A percentile compares a stretch with the other conserved stretches of the same genome.
phyloP scores from a whole-genome alignment of 225 moss, liverwort and hornwort species.

The Climacium dendroides region DNA sequence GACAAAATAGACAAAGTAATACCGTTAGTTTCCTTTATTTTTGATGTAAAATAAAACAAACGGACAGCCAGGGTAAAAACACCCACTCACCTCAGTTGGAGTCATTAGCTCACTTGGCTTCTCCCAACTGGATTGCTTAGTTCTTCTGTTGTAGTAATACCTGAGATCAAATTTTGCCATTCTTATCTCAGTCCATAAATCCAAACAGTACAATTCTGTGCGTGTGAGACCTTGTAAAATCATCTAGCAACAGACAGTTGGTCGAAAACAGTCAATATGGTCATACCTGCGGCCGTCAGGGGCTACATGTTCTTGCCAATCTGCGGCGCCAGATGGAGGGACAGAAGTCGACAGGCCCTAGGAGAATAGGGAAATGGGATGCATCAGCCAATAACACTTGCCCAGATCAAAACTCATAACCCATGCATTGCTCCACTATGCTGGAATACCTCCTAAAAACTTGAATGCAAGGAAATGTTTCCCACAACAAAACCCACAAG shows the following conservation, averaged over 20 bases:
- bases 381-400: not conserved
- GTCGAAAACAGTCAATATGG: not conserved
- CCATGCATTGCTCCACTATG: not conserved
- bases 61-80: not conserved
- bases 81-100: slow-evolving; percentile 64
- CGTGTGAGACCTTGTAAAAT: not conserved
- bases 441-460: not conserved
- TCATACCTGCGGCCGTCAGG: slow-evolving; percentile 86
- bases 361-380: not conserved
- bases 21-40: not conserved
- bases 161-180: slow-evolving; percentile 21
- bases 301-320: slow-evolving; percentile 98
- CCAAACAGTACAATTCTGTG: not conserved
- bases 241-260: not conserved
- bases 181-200: not conserved
- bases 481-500: not conserved
- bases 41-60: not conserved
- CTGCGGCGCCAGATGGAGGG: slow-evolving; percentile 43
- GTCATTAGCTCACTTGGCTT: slow-evolving; percentile 92
- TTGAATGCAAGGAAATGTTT: not conserved
- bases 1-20: not conserved
- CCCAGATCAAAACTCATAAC: not conserved
- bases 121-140: slow-evolving; percentile 95
- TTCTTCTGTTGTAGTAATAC: slow-evolving; percentile 87
- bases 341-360: slow-evolving; percentile 38